Conservation (phyloP, 345 rosid genomes). For the Pistacia integerrima region DNA sequence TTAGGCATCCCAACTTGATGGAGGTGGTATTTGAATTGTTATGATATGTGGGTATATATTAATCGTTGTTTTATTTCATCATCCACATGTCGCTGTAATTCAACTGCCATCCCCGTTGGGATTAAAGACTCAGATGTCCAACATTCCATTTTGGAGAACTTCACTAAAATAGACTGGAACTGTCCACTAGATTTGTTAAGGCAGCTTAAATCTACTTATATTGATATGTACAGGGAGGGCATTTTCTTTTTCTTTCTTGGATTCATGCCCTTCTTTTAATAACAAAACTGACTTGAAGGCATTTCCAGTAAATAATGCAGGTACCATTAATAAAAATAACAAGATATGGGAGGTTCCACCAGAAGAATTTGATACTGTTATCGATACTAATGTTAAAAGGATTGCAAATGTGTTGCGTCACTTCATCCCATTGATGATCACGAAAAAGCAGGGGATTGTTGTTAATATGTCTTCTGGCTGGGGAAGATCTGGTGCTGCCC, state of each 20-base stretch:
- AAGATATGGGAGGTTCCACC: conserved; percentile 92
- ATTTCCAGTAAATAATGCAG: conserved; percentile 86
- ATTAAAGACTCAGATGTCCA: no score
- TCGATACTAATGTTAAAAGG: conserved; percentile 91
- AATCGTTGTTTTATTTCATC: no score
- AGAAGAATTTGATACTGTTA: conserved; percentile 86
- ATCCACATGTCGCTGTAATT: no score
- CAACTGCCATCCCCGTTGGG: no score
- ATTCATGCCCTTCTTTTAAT: not conserved
- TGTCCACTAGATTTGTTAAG: not conserved
- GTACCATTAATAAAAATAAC: conserved; percentile 84
- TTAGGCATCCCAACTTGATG: no score
- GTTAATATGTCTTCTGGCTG: conserved; percentile 96
- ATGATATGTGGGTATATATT: no score
- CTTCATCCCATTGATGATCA: conserved; percentile 85
- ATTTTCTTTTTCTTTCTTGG: not conserved
- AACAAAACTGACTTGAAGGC: conserved; percentile 3
- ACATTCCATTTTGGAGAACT: not conserved
- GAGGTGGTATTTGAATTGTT: no score
- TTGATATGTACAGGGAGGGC: not conserved
- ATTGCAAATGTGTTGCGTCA: conserved; percentile 81
- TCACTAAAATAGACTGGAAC: not conserved
- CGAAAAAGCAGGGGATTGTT: conserved; percentile 75
- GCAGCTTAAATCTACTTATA: not conserved
- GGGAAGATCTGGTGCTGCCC: conserved; percentile 97